Base-by-base conservation (phyloP, 176 grass and related monocot species). In the Typha latifolia region DNA sequence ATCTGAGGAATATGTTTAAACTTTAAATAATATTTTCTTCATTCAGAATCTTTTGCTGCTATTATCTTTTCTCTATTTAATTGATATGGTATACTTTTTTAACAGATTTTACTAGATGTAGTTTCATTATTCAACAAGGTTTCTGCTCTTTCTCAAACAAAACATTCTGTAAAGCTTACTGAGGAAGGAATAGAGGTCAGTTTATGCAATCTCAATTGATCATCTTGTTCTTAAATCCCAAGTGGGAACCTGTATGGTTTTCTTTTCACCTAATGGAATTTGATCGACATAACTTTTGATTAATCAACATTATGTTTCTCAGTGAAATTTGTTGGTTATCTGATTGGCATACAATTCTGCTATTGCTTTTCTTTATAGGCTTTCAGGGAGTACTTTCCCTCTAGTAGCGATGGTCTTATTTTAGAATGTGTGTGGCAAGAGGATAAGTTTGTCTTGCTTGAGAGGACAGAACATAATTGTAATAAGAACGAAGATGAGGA, bases 101-200 rank as follows among this genome's bases (percentile, higher is more conserved):
- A 43, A 51, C 73, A 99, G 89, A 93, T 93, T 63, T 74, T 99
- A 68, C 64, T 87, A 26, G 89, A 99, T 68, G 84, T 85, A 66
- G 89, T 90, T 48, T 80, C 66, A 50, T 3, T 90, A 51, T 99
- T 84, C 74, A 99, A 87, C 63, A 92, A 90, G 76, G 79, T 87
- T 65, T 85, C 86, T 16, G 63, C 78, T 76, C 84, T 99, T 59
- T 90, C 74, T 12, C 81, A 80, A 62, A 89, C 48, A 63, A 99
- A 93, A 67, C 89, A 87, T 76, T 79, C 76, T 66, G 78, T 99
- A 66, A 99, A 80, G 62, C 80, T 99, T 77, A 80, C 78, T 69
- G 69, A 87, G 48, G 73, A 77, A 84, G 84, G 84, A 68, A 69
- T 82, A 51, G 82, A 90, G 89, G 89, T 87, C 1, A 71, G 52